Percentiles rank a stretch among this genome's conserved stretches.
These are phyloP conservation scores for Phoma sp. DNA, from an alignment of 2,329 filamentous ascomycete species.

Conservation along the genomic window DNA sequence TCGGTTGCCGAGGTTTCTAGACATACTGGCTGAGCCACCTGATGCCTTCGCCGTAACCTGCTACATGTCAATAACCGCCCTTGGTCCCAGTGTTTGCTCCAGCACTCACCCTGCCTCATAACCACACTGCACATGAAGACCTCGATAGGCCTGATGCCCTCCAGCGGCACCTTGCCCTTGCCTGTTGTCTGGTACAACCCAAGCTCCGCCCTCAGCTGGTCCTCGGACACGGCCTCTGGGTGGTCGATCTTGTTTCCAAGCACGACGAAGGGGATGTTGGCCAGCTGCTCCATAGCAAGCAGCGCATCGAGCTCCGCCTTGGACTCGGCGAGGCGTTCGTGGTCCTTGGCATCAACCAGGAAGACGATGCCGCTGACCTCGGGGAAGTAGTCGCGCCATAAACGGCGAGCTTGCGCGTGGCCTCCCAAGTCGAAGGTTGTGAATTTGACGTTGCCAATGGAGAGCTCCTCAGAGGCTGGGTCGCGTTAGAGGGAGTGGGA, in stretches of 20 bases:
- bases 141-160: slow-evolving; percentile 68
- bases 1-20: slow-evolving; percentile 20
- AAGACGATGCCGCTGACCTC: slow-evolving; percentile 79
- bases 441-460: slow-evolving; percentile 70
- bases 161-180: slow-evolving; percentile 41
- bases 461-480: slow-evolving; percentile 68
- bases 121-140: slow-evolving; percentile 97
- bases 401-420: slow-evolving; percentile 45
- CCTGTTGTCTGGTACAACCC: slow-evolving; percentile 76
- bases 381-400: slow-evolving; percentile 48
- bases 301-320: slow-evolving; percentile 95
- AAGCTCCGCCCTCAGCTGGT: slow-evolving; percentile 88
- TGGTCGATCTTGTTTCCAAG: slow-evolving; percentile 99
- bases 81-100: background rate
- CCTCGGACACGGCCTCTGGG: slow-evolving; percentile 91
- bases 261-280: slow-evolving; percentile 93
- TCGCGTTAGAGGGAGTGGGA: background rate
- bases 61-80: slow-evolving; percentile 1
- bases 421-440: slow-evolving; percentile 78
- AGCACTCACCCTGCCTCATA: slow-evolving; percentile 75
- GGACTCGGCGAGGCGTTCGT: slow-evolving; percentile 89
- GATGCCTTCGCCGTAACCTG: slow-evolving; percentile 47
- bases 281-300: slow-evolving; percentile 92
- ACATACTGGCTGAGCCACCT: slow-evolving; percentile 50
- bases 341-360: slow-evolving; percentile 95